Base-by-base conservation (phyloP, 768 basidiomycete genomes). In the Mycena galopus region DNA sequence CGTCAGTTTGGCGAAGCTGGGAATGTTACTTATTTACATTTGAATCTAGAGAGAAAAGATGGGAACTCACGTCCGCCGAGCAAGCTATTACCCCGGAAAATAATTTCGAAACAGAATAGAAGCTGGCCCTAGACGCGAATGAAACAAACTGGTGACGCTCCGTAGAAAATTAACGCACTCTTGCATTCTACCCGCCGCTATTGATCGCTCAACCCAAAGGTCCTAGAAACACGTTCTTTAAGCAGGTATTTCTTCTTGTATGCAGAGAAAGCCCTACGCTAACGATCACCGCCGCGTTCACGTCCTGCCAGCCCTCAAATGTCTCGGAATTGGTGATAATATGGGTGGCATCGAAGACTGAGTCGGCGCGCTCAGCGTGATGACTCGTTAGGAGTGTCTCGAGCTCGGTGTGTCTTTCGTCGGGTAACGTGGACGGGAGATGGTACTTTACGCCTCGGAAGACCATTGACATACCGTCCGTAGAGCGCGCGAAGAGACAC, bases 41-140 rank as follows among this genome's bases (percentile, higher is more conserved):
- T 25, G 11, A 39, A 21, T 11, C 37, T 30, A 30, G 23, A 47
- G 30, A 25, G 35, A 47, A 29, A 64, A 21, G 37, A 39, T 32
- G 25, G 27, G 30, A 27, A 78, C 87, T 63, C 68, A 94, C 92
- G 72, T 93, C 91, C 10, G 90, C 86, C 5, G 92, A 89, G 76
- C 92, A 92, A 0, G 92, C 93, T 10, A 93, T 88, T n/a, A 96
- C 86, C 1, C 94, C 94, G 7, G 96, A 96, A 82, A 97, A 97
- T 57, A 96, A 86, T 85, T 90, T 89, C 79, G 95, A 91, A 3
- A 94, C 85, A 1, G 95, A 96, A 82, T 92, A 96, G 77, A 84
- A 89, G 21, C 86, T 79, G 5, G 69, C 33, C 12, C 73, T 74
- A 30, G 29, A 47, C 35, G 47, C 37, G 25, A 19, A 7, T 69